These are phyloP conservation scores for Cardiospermum halicacabum DNA, from an alignment of 345 rosid species.

Conservation along the genomic window DNA sequence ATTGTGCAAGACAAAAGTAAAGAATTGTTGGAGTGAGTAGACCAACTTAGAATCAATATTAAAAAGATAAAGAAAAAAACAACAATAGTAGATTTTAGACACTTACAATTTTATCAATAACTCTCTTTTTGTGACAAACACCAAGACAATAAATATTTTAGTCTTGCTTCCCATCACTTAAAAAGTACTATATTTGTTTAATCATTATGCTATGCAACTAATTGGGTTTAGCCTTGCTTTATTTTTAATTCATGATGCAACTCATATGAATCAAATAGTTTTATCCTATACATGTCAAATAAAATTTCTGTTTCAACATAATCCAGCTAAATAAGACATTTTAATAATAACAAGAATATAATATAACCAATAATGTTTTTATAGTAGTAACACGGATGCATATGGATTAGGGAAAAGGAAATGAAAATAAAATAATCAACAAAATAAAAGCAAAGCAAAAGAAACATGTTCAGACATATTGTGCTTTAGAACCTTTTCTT, in stretches of 20 bases:
- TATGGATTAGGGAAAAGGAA: not conserved
- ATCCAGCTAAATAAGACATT: not conserved
- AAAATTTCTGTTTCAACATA: not conserved
- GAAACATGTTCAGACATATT: slow-evolving; percentile 95
- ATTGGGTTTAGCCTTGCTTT: not conserved
- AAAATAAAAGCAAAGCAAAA: slow-evolving; percentile 3
- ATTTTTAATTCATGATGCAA: not conserved
- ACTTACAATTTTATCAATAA: slow-evolving; percentile 82
- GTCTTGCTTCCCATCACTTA: slow-evolving; percentile 79
- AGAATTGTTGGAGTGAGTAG: not conserved
- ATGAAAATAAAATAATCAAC: not conserved
- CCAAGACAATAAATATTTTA: slow-evolving; percentile 63
- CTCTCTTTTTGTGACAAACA: slow-evolving; percentile 74
- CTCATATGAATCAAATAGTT: not conserved
- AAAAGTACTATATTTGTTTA: slow-evolving; percentile 15
- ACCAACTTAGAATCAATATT: not conserved
- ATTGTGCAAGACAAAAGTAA: not conserved
- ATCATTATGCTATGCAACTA: not conserved
- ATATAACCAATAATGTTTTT: not conserved
- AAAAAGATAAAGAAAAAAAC: not conserved
- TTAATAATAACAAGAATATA: not conserved
- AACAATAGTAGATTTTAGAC: not conserved
- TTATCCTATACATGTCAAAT: not conserved
- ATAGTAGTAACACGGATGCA: not conserved
- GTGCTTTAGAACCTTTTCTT: slow-evolving; percentile 92